phyloP scores from a whole-genome alignment of 305 asterid species.

The Solanum hybrid region DNA sequence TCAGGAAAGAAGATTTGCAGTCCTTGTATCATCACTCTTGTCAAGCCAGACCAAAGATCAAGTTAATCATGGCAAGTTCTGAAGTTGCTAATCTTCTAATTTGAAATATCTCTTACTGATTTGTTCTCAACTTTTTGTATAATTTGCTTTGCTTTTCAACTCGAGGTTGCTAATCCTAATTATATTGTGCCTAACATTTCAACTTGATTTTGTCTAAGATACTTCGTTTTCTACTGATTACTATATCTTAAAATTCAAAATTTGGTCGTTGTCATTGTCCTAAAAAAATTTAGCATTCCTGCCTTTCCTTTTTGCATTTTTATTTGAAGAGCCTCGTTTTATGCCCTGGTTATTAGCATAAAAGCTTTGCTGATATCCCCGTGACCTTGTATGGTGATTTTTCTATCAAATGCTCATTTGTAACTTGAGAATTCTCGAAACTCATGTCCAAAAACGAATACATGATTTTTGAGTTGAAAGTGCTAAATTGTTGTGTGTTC shows the following conservation, averaged over 20 bases:
- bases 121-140: background rate
- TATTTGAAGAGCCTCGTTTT: background rate
- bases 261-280: background rate
- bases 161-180: background rate
- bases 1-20: conserved; percentile 96
- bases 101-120: background rate
- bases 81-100: background rate
- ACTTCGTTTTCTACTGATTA: background rate
- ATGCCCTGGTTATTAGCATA: background rate
- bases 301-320: background rate
- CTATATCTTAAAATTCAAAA: background rate
- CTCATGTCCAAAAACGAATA: background rate
- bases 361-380: background rate
- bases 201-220: background rate
- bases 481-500: background rate
- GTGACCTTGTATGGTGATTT: background rate
- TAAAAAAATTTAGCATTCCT: background rate
- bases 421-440: background rate
- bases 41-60: conserved; percentile 97
- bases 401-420: background rate
- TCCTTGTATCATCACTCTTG: conserved; percentile 74
- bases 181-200: background rate
- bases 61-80: conserved; percentile 81
- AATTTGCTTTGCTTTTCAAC: background rate
- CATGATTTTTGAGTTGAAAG: background rate